Evolutionary conservation across 2,329 filamentous ascomycete genomes (phyloP), one percentile per base, ranked within the genome.

Genomic region (Alternaria novae-zelandiae): DNA sequence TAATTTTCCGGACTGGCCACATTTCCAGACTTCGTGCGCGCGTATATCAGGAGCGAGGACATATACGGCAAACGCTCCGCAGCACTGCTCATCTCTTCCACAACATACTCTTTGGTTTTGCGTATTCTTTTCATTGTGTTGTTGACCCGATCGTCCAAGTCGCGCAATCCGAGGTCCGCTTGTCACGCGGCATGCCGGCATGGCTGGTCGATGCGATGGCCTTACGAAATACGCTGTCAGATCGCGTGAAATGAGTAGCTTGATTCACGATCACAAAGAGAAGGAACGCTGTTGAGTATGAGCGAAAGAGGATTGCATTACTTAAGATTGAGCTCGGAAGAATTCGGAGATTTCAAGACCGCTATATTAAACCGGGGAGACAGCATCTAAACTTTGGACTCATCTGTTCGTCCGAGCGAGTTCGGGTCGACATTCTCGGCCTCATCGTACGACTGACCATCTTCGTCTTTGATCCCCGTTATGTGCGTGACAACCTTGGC

Each of bases 401-500:
- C 59, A 4, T 47, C 56, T 53, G 49, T 25, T 15, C 63, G 50
- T 23, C 63, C 63, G n/a, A 65, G 26, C n/a, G 59, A 30, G 20
- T 57, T 65, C 1, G 63, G 63, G 36, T 65, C 59, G 8, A 63
- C n/a, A 30, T 59, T 59, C 46, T 44, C 55, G 13, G 25, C 55
- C 21, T 72, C 68, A 0, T 65, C 55, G 41, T 70, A 67, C 15
- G 54, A 25, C 20, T 68, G 59, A 4, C 62, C 79, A 70, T 71
- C 81, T 74, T 65, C 70, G 55, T 74, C 72, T 45, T 49, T 58
- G 20, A 76, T 75, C 28, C 79, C 80, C 0, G 82, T 83, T 21
- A 84, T 66, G 60, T 82, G 81, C 3, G 73, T 67, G 4, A 84
- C 68, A 26, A 84, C 72, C 3, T 67, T 70, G 3, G 80, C 82